Evolutionary conservation across 768 basidiomycete genomes (phyloP).

Genomic region (Porphyrellus cyaneotinctus): DNA sequence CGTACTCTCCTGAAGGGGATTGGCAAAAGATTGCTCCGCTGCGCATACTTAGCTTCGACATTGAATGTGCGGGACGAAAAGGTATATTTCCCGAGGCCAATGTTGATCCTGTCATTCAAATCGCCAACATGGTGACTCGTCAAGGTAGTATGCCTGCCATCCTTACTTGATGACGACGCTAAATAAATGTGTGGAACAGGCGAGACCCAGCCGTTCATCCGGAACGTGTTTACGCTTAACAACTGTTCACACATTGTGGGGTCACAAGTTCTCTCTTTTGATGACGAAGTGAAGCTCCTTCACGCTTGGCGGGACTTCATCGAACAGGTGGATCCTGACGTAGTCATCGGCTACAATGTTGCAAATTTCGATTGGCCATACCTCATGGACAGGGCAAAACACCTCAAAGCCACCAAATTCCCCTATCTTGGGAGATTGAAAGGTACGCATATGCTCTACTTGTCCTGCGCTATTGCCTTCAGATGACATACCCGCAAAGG

Average conservation of each 20-base stretch:
- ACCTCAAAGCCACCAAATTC: slow-evolving; percentile 67
- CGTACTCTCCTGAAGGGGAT: slow-evolving; percentile 85
- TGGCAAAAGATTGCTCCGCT: slow-evolving; percentile 94
- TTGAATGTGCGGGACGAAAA: slow-evolving; percentile 97
- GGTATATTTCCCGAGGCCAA: slow-evolving; percentile 94
- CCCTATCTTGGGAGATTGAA: slow-evolving; percentile 71
- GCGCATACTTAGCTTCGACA: slow-evolving; percentile 95
- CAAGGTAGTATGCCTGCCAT: slow-evolving; percentile 60
- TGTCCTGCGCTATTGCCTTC: neutral
- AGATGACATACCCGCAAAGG: slow-evolving; percentile 40
- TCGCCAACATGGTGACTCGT: slow-evolving; percentile 97
- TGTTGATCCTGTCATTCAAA: slow-evolving; percentile 94
- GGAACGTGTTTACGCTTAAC: slow-evolving; percentile 95
- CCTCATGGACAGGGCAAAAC: slow-evolving; percentile 86
- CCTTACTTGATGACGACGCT: neutral
- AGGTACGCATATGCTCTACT: slow-evolving; percentile 39
- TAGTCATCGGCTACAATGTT: slow-evolving; percentile 96
- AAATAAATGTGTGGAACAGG: slow-evolving; percentile 46
- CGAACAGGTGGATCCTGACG: slow-evolving; percentile 86
- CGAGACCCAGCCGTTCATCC: slow-evolving; percentile 88
- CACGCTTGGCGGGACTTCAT: slow-evolving; percentile 88
- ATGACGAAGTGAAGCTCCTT: slow-evolving; percentile 72
- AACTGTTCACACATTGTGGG: slow-evolving; percentile 94
- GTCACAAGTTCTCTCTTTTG: slow-evolving; percentile 87
- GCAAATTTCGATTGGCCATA: slow-evolving; percentile 96